A percentile compares a stretch with the other conserved stretches of the same genome.
These are phyloP conservation scores for Thielaviopsis ethacetica DNA, from an alignment of 2,329 filamentous ascomycete species.

Conservation along the genomic window DNA sequence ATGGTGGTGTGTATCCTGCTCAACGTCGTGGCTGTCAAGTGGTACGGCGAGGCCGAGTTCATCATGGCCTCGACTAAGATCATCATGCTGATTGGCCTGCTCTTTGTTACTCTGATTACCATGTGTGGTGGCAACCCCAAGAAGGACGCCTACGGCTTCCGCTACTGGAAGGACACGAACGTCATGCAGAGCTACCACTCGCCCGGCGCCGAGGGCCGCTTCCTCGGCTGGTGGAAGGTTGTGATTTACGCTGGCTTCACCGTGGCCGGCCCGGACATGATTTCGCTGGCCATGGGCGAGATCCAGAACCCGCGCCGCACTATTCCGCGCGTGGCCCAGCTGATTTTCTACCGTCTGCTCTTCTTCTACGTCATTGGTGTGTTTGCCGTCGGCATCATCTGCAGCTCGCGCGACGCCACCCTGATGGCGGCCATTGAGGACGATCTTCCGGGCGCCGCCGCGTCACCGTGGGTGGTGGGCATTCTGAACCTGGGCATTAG, in stretches of 20 bases:
- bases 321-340: conserved; percentile 54
- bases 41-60: conserved; percentile 29
- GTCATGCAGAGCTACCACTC: conserved; percentile 21
- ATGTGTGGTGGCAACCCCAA: conserved; percentile 53
- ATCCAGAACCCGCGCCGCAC: conserved; percentile 47
- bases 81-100: conserved; percentile 33
- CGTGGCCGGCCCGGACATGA: conserved; percentile 51
- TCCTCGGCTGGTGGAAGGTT: conserved; percentile 37
- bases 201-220: conserved; percentile 38
- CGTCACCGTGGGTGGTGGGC: conserved; percentile 42
- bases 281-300: conserved; percentile 39
- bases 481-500: conserved; percentile 42
- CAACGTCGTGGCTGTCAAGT: conserved; percentile 29
- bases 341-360: conserved; percentile 57
- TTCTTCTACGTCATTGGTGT: conserved; percentile 55
- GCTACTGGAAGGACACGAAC: conserved; percentile 30
- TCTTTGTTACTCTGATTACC: conserved; percentile 47
- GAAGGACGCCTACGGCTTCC: conserved; percentile 46
- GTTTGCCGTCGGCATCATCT: conserved; percentile 36
- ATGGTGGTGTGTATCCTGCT: conserved; percentile 29
- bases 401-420: conserved; percentile 35
- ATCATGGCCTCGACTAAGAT: conserved; percentile 42
- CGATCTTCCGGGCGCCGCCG: conserved; percentile 32
- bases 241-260: conserved; percentile 55
- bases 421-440: conserved; percentile 31